Evolutionary conservation across 192 early-diverging fungal genomes (phyloP).

Genomic region (Bifiguratus adelaidae): DNA sequence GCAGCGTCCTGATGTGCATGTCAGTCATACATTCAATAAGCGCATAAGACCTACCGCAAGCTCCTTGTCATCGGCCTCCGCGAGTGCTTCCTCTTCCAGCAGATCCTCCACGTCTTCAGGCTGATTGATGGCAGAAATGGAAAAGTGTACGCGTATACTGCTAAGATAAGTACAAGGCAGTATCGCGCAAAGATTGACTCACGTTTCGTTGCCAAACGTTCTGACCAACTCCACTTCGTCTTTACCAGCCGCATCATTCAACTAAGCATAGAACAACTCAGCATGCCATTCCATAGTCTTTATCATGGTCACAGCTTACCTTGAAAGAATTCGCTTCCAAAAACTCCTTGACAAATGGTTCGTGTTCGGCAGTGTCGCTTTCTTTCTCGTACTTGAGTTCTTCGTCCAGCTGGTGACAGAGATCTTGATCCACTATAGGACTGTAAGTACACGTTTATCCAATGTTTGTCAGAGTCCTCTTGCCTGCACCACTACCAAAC

Average conservation of each 20-base stretch:
- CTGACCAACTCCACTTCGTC: constrained; percentile 74
- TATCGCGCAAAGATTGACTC: constrained; percentile 17
- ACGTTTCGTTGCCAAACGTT: constrained; percentile 87
- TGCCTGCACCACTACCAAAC: too few species aligned
- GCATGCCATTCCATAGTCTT: not conserved
- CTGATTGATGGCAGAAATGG: constrained; percentile 77
- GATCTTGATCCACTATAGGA: constrained; percentile 50
- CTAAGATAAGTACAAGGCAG: not conserved
- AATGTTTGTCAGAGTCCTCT: too few species aligned
- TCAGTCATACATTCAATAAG: not conserved
- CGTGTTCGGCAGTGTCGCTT: constrained; percentile 39
- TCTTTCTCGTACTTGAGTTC: constrained; percentile 72
- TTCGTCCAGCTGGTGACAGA: constrained; percentile 56
- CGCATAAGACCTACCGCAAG: not conserved
- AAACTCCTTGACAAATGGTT: constrained; percentile 75
- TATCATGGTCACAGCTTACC: constrained; percentile 7
- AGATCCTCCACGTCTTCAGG: constrained; percentile 56
- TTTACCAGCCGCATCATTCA: constrained; percentile 67
- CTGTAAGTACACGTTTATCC: too few species aligned
- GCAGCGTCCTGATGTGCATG: constrained; percentile 15
- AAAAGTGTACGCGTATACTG: constrained; percentile 79
- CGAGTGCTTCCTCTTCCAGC: constrained; percentile 39
- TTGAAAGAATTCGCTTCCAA: constrained; percentile 47
- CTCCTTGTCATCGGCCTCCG: constrained; percentile 42
- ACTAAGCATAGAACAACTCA: constrained; percentile 27